Conservation (phyloP, 148 eudicot species). For the Rhododendron mucronatum region DNA sequence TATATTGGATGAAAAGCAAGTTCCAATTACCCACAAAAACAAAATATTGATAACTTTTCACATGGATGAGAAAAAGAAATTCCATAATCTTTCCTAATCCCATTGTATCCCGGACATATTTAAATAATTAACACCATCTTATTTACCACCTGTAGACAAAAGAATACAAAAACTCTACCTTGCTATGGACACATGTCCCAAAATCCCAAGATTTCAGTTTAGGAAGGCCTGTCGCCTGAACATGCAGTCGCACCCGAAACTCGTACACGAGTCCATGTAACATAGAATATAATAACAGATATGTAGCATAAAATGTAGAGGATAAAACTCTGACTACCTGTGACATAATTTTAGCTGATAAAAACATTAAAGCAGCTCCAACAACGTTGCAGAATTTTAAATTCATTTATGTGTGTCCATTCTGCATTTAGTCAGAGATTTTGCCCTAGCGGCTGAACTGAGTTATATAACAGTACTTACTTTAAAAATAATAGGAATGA, state of each 20-base stretch:
- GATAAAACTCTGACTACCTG: background rate
- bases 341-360: background rate
- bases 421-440: slow-evolving; percentile 1
- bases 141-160: background rate
- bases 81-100: background rate
- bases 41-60: background rate
- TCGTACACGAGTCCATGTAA: background rate
- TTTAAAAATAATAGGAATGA: slow-evolving; percentile 84
- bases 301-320: background rate
- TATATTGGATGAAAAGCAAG: background rate
- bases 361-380: background rate
- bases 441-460: background rate
- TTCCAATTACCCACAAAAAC: background rate
- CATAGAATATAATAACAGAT: background rate
- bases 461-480: slow-evolving; percentile 25
- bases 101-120: background rate
- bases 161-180: background rate
- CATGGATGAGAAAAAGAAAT: background rate
- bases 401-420: background rate
- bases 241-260: background rate
- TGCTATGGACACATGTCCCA: background rate
- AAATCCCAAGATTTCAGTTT: background rate
- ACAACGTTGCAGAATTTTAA: background rate
- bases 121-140: background rate
- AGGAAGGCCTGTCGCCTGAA: background rate